Evolutionary conservation across 2,329 filamentous ascomycete genomes (phyloP).

Genomic region (Venturia oleaginea): DNA sequence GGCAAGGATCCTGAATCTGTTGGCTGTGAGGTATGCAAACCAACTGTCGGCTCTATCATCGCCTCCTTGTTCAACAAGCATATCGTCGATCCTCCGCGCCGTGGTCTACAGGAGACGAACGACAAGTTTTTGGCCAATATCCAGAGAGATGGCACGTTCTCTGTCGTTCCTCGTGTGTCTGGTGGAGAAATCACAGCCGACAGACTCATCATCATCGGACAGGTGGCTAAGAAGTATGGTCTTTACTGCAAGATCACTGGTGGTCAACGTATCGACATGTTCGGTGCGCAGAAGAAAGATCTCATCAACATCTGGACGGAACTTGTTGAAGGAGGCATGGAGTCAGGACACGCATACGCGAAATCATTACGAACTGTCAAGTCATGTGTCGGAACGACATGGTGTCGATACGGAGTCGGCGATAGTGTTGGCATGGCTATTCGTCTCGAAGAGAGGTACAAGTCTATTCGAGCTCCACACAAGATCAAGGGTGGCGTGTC

Average conservation of each 20-base stretch:
- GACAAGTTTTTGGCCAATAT: conserved; percentile 84
- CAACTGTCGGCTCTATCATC: conserved; percentile 70
- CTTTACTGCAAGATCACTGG: conserved; percentile 91
- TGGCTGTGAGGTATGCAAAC: conserved; percentile 83
- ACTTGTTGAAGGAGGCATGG: conserved; percentile 76
- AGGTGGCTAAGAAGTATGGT: conserved; percentile 73
- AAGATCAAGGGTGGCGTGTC: conserved; percentile 88
- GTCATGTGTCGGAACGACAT: conserved; percentile 82
- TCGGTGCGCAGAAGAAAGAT: conserved; percentile 82
- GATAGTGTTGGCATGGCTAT: conserved; percentile 90
- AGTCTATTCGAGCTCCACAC: conserved; percentile 79
- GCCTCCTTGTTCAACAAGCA: conserved; percentile 77
- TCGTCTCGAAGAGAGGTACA: conserved; percentile 80
- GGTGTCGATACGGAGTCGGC: conserved; percentile 82
- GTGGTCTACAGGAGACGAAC: conserved; percentile 83
- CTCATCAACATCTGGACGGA: conserved; percentile 72
- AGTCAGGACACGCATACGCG: conserved; percentile 83
- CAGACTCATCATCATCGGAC: conserved; percentile 73
- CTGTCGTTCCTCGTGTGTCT: conserved; percentile 72
- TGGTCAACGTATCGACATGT: conserved; percentile 87
- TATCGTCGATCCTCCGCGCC: conserved; percentile 59
- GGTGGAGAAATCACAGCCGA: conserved; percentile 84
- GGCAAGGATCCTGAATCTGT: conserved; percentile 63
- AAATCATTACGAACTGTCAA: conserved; percentile 86
- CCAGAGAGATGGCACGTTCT: conserved; percentile 84